Percentiles rank a stretch among this genome's conserved stretches.
phyloP scores from a whole-genome alignment of 1,284 basidiomycete species.

The Pseudozyma sp. region DNA sequence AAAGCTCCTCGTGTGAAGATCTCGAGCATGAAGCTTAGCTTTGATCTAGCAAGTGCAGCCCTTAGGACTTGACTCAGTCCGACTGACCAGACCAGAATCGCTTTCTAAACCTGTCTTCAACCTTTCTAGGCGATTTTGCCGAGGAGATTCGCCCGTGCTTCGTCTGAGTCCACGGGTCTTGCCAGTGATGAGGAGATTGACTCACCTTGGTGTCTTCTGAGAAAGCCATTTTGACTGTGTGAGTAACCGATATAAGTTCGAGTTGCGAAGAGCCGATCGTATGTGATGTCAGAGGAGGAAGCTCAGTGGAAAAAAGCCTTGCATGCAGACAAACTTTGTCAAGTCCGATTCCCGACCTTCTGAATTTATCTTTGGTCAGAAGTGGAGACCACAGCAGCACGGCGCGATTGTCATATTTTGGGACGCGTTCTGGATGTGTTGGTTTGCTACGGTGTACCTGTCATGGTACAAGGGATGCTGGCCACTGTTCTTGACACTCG shows the following conservation, averaged over 20 bases:
- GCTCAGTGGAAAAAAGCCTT: constrained; percentile 5
- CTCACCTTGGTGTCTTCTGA: constrained; percentile 66
- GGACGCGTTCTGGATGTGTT: neutral
- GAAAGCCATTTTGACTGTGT: constrained; percentile 50
- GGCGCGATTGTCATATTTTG: neutral
- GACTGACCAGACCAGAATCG: too few species aligned
- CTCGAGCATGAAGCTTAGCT: too few species aligned
- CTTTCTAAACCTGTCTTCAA: too few species aligned
- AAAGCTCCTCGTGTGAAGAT: too few species aligned
- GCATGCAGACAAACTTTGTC: constrained; percentile 1
- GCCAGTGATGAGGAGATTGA: neutral
- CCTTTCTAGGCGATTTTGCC: too few species aligned
- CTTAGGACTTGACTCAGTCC: too few species aligned
- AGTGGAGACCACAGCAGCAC: constrained; percentile 27
- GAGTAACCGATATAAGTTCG: neutral
- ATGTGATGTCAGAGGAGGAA: constrained; percentile 5
- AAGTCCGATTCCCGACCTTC: constrained; percentile 27
- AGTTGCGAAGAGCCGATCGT: neutral
- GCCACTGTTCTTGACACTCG: too few species aligned
- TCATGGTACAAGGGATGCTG: too few species aligned
- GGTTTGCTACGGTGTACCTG: too few species aligned
- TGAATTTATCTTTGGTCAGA: neutral
- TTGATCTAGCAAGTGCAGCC: too few species aligned
- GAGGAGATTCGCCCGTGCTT: too few species aligned
- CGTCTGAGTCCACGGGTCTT: too few species aligned